Conservation (phyloP, 345 rosid genomes). For the Theobroma cacao region DNA sequence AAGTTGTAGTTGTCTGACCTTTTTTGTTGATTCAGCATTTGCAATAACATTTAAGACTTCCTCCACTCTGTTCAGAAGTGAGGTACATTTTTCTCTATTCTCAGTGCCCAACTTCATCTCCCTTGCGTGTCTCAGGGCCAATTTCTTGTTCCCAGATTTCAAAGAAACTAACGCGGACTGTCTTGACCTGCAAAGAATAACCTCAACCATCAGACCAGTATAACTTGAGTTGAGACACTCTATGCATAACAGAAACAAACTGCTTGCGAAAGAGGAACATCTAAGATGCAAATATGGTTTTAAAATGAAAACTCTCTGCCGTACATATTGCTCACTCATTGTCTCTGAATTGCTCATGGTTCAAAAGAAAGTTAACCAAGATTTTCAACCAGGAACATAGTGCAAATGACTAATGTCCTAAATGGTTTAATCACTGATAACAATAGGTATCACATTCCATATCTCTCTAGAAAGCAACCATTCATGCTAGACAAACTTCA, state of each 20-base stretch:
- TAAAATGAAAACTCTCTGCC: neutral
- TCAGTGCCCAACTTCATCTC: conserved; percentile 59
- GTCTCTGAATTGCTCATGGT: neutral
- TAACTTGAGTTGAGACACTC: neutral
- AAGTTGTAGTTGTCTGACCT: conserved; percentile 36
- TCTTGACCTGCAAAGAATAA: conserved; percentile 53
- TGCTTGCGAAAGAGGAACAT: neutral
- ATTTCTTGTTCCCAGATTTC: conserved; percentile 71
- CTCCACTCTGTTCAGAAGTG: conserved; percentile 82
- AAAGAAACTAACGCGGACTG: conserved; percentile 58
- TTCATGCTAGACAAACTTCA: neutral
- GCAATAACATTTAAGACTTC: conserved; percentile 59
- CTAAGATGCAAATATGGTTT: neutral
- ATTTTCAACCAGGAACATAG: neutral
- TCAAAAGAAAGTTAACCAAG: neutral
- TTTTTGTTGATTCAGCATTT: conserved; percentile 72
- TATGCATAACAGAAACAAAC: conserved; percentile 9
- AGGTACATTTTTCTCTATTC: conserved; percentile 68
- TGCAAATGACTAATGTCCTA: neutral
- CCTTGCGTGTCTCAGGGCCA: conserved; percentile 72
- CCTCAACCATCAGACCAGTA: neutral
- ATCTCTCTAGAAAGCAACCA: neutral
- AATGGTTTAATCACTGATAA: neutral
- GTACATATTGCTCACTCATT: neutral
- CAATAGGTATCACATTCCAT: neutral